Conservation (phyloP, 441 rosid genomes). For the Manihot esculenta region DNA sequence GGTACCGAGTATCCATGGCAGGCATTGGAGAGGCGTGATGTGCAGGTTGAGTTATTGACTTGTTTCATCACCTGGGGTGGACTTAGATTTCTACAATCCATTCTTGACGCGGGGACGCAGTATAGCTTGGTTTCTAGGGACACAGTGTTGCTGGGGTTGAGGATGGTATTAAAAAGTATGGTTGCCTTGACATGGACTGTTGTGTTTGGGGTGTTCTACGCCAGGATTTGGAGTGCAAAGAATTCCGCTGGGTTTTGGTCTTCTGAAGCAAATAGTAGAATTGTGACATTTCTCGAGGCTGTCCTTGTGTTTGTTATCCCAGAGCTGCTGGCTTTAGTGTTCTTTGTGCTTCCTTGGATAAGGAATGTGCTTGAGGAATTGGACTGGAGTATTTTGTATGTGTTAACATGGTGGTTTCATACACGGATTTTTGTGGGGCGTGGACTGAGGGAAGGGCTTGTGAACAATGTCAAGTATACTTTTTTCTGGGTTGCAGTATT, state of each 20-base stretch:
- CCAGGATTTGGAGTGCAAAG: constrained; percentile 69
- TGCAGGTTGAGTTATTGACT: constrained; percentile 66
- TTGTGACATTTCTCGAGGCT: constrained; percentile 56
- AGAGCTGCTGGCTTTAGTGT: constrained; percentile 59
- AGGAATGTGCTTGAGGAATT: constrained; percentile 73
- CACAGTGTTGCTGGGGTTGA: constrained; percentile 54
- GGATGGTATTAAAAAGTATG: constrained; percentile 72
- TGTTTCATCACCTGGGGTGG: constrained; percentile 86
- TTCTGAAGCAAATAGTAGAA: constrained; percentile 39
- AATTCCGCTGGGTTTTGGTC: constrained; percentile 54
- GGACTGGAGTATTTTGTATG: constrained; percentile 70
- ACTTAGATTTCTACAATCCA: constrained; percentile 72
- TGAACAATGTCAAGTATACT: constrained; percentile 72
- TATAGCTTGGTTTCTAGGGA: constrained; percentile 66
- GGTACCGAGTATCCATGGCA: constrained; percentile 53
- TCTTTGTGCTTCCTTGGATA: constrained; percentile 86
- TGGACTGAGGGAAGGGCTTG: constrained; percentile 85
- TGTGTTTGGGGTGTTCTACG: constrained; percentile 64
- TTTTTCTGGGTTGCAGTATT: constrained; percentile 73
- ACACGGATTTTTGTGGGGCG: constrained; percentile 81
- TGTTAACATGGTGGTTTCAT: constrained; percentile 91
- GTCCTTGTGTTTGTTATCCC: constrained; percentile 62
- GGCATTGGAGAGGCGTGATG: constrained; percentile 47
- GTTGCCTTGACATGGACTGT: constrained; percentile 68
- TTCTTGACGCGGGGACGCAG: constrained; percentile 73